These are phyloP conservation scores for Citrus hindsii DNA, from an alignment of 345 rosid species.

Conservation along the genomic window DNA sequence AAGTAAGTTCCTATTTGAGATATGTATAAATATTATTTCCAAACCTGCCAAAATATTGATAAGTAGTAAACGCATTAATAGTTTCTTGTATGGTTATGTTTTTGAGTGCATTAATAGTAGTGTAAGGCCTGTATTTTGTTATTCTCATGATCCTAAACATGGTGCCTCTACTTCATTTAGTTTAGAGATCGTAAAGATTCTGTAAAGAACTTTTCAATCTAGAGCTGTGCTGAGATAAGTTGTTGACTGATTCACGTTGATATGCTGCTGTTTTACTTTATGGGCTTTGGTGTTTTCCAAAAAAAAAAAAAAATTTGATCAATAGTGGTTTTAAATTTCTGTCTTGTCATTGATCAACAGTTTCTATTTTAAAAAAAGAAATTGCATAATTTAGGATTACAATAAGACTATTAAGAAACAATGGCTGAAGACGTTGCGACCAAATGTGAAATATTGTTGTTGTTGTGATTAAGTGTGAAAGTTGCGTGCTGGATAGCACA, in stretches of 20 bases:
- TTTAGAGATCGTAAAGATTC: neutral
- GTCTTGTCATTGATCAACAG: neutral
- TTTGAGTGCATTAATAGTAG: too few species aligned
- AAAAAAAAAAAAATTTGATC: neutral
- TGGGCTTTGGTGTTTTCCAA: neutral
- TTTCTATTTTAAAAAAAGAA: neutral
- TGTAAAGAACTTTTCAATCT: neutral
- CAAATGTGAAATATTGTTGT: neutral
- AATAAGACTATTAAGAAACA: too few species aligned
- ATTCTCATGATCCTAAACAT: neutral
- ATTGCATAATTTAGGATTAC: neutral
- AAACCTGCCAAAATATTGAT: neutral
- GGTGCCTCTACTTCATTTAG: neutral
- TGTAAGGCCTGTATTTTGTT: neutral
- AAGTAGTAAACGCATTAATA: neutral
- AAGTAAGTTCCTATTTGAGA: conserved; percentile 52
- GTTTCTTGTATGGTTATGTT: neutral
- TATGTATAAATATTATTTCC: neutral
- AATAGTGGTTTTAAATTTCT: neutral
- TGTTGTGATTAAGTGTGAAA: neutral
- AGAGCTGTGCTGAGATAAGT: neutral
- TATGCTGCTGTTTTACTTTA: neutral
- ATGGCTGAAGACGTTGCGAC: neutral
- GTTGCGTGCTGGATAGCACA: neutral
- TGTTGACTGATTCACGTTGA: neutral